Evolutionary conservation across 495 filamentous ascomycete species (phyloP), one percentile per base, ranked within the genome.

Genomic region (Hypoxylon subgilvum): DNA sequence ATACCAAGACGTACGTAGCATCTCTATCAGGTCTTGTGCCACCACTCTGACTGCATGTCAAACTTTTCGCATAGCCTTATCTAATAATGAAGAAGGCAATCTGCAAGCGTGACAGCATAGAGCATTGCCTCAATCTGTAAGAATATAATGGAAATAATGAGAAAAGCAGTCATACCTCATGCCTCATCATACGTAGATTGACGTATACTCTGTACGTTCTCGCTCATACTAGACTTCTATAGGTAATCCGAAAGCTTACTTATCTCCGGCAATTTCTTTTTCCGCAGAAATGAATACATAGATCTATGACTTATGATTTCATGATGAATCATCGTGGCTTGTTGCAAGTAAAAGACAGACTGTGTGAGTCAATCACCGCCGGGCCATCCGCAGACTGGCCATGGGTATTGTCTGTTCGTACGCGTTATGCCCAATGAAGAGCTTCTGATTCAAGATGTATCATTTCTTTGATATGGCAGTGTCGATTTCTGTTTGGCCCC

Each of bases 101-200:
- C 45, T 56, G 52, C 52, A 52, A 21, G 58, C 27, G 27, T 62
- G 58, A 62, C 57, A 19, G 46, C 58, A 62, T 13, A 19, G 27
- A 52, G 58, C 58, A 42, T 14, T 61, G 57, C 57, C 47, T 43
- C 38, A 14, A 46, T 13, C 18, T n/a, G 45, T 58, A 16, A 34
- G 14, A 44, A 36, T 6, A 52, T 42, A 27, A 45, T 28, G 23
- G n/a, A n/a, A n/a, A n/a, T n/a, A n/a, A n/a, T n/a, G n/a, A n/a
- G n/a, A n/a, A n/a, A n/a, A n/a, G n/a, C n/a, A n/a, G n/a, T n/a
- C n/a, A n/a, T n/a, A n/a, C n/a, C n/a, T n/a, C n/a, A n/a, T n/a
- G n/a, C n/a, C n/a, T n/a, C n/a, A n/a, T n/a, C n/a, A n/a, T n/a
- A n/a, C n/a, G n/a, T n/a, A n/a, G n/a, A n/a, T n/a, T n/a, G n/a